Conservation (phyloP, 129 eudicot species). For the Rutidosis leptorrhynchoides region DNA sequence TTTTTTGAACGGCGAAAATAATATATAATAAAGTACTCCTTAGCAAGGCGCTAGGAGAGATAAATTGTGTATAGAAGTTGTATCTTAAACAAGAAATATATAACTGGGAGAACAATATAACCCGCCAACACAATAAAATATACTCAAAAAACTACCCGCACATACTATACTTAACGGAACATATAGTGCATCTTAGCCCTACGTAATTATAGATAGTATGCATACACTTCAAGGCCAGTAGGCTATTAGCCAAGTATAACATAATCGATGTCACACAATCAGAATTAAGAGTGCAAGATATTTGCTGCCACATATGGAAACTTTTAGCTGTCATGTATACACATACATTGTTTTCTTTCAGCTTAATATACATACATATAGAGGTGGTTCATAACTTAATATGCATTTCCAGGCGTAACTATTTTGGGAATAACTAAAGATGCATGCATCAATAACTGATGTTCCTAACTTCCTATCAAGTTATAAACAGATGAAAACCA, state of each 20-base stretch:
- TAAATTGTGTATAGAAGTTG: not conserved
- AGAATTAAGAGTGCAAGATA: not conserved
- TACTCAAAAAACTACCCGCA: not conserved
- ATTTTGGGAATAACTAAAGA: not conserved
- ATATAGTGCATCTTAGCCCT: not conserved
- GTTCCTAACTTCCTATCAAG: not conserved
- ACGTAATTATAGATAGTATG: not conserved
- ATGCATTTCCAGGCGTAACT: not conserved
- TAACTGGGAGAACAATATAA: slow-evolving; percentile 1
- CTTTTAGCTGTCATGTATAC: not conserved
- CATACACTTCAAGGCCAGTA: not conserved
- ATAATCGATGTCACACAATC: not conserved
- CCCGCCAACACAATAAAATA: not conserved
- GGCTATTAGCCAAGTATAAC: not conserved
- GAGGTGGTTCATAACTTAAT: not conserved
- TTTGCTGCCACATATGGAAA: not conserved
- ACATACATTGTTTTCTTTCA: not conserved
- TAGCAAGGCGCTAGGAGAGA: too few species aligned
- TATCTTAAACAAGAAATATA: not conserved
- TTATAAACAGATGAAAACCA: not conserved
- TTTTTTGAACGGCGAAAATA: too few species aligned
- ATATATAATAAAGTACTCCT: too few species aligned
- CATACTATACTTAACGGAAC: not conserved
- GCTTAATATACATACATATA: not conserved
- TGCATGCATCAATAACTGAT: not conserved